These are phyloP conservation scores for Magnaporthales sp. DNA, from an alignment of 2,329 filamentous ascomycete species.

Conservation along the genomic window DNA sequence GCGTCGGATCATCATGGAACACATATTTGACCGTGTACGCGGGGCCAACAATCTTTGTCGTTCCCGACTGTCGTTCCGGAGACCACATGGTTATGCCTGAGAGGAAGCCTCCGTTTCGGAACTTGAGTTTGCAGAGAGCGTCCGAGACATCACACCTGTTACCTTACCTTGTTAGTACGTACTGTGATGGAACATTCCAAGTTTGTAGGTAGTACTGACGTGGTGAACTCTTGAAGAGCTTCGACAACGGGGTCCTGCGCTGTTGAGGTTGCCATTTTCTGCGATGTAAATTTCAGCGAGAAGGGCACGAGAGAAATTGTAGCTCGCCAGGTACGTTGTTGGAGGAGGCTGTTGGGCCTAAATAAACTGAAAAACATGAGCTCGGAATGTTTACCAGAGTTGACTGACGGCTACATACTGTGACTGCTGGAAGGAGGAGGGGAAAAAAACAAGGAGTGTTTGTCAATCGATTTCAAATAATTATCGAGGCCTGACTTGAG, in stretches of 20 bases:
- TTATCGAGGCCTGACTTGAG: neutral
- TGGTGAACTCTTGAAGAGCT: slow-evolving; percentile 23
- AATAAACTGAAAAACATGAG: neutral
- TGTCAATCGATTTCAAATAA: too few species aligned
- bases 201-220: slow-evolving; percentile 13
- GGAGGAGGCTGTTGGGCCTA: neutral
- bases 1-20: slow-evolving; percentile 32
- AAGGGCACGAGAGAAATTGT: neutral
- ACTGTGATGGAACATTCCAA: neutral
- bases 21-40: slow-evolving; percentile 47
- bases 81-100: slow-evolving; percentile 46
- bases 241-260: slow-evolving; percentile 19
- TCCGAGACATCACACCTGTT: slow-evolving; percentile 40
- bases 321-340: neutral
- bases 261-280: neutral
- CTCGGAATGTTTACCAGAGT: neutral
- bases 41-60: slow-evolving; percentile 43
- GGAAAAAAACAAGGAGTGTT: too few species aligned
- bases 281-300: neutral
- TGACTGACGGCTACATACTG: neutral
- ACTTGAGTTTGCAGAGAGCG: slow-evolving; percentile 39
- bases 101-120: slow-evolving; percentile 42
- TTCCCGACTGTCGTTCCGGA: slow-evolving; percentile 37
- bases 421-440: too few species aligned
- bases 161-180: neutral